Conservation (phyloP, 2,329 filamentous ascomycete genomes). For the Pseudopyricularia javanii region DNA sequence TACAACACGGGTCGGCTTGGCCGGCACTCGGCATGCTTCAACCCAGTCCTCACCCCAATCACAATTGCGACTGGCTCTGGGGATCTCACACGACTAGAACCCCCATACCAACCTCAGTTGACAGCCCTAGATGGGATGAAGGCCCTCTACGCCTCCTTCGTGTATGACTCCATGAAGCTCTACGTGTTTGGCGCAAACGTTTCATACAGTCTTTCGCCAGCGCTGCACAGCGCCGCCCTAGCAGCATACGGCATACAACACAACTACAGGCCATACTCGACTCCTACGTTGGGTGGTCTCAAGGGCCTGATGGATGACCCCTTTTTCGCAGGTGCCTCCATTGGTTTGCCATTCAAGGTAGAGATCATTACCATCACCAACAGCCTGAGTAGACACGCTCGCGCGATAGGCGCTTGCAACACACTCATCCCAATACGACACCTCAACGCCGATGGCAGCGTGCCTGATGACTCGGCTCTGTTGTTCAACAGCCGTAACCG, state of each 20-base stretch:
- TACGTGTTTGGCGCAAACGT: constrained; percentile 59
- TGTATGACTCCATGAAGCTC: constrained; percentile 46
- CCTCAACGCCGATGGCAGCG: constrained; percentile 40
- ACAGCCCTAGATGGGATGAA: constrained; percentile 52
- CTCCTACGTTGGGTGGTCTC: constrained; percentile 49
- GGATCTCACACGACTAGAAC: background rate
- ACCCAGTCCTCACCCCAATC: constrained; percentile 51
- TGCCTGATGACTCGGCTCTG: constrained; percentile 12
- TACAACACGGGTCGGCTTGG: constrained; percentile 55
- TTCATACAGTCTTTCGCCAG: constrained; percentile 60
- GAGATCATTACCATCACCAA: constrained; percentile 58
- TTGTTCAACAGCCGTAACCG: constrained; percentile 42
- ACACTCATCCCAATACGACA: constrained; percentile 61
- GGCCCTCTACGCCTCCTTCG: constrained; percentile 53
- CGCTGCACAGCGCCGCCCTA: constrained; percentile 66
- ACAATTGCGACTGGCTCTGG: background rate
- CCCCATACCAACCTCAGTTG: constrained; percentile 17
- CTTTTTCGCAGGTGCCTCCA: constrained; percentile 59
- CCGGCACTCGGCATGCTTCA: constrained; percentile 53
- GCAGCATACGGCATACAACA: constrained; percentile 57
- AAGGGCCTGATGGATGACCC: constrained; percentile 50
- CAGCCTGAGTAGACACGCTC: constrained; percentile 59
- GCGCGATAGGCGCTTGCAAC: constrained; percentile 65
- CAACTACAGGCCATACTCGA: constrained; percentile 51
- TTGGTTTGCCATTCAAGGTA: constrained; percentile 65